Base-by-base conservation (phyloP, 108 stramenopile species). In the Skeletonema marinoi region DNA sequence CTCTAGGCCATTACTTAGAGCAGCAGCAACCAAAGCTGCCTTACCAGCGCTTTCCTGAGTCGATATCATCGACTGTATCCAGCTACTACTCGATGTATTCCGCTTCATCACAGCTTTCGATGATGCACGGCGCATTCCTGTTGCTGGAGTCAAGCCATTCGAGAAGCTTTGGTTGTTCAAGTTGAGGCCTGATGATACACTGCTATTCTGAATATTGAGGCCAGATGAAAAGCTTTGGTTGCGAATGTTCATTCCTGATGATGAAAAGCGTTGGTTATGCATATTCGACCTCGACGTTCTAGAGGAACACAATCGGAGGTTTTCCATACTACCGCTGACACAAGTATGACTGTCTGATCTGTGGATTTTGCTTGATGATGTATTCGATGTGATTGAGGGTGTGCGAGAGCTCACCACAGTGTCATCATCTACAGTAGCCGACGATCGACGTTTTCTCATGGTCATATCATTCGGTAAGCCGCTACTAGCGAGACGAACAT, bases 221-320 rank as follows among this genome's bases (percentile, higher is more conserved):
- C 25, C 54, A 25, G 54, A 56, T 56, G 54, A 56, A 78, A 44
- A 78, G 29, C 68, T 77, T 63, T 70, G 39, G 44, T 76, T 61
- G 41, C 19, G 11, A 41, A 54, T 56, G 25, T 29, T 56, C 54
- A 56, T 21, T 25, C 21, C 19, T 9, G 54, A 25, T 0, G 54
- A 29, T 8, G 54, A 56, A 11, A 56, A 56, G 54, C 9, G 25
- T 25, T 56, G 54, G 25, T 56, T 56, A 4, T 25, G 54, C 54
- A 56, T 56, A 56, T 56, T 56, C 54, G 25, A 10, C 6, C 54
- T 25, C 7, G 54, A 56, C 6, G 54, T 25, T 25, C 54, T 16
- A 0, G 54, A 56, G 12, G 16, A n/a, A 12, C 13, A 4, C 10
- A 71, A 39, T 38, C 70, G 58, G 8, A 71, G 36, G 41, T 71